These are phyloP conservation scores for Hypoxylon fragiforme DNA, from an alignment of 495 filamentous ascomycete genomes.

Conservation along the genomic window DNA sequence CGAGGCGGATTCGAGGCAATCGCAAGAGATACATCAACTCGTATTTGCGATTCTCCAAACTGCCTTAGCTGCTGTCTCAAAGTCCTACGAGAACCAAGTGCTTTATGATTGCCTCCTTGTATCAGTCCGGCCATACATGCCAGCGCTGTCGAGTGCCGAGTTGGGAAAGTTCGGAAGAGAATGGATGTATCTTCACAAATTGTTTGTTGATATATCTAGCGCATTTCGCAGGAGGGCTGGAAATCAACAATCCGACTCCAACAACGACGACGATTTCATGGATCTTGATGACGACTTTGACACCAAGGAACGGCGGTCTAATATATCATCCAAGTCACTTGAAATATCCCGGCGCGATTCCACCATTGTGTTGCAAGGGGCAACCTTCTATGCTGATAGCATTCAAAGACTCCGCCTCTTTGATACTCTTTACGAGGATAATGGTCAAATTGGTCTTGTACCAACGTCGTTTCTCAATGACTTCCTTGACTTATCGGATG, in stretches of 20 bases:
- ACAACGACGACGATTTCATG: slow-evolving; percentile 61
- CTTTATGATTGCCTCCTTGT: slow-evolving; percentile 43
- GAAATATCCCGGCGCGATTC: slow-evolving; percentile 53
- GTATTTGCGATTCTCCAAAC: slow-evolving; percentile 40
- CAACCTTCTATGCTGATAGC: slow-evolving; percentile 53
- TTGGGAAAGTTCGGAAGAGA: slow-evolving; percentile 38
- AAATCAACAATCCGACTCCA: slow-evolving; percentile 31
- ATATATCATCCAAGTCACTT: slow-evolving; percentile 34
- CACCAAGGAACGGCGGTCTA: slow-evolving; percentile 54
- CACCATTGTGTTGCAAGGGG: slow-evolving; percentile 47
- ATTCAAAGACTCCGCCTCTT: slow-evolving; percentile 46
- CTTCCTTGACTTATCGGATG: slow-evolving; percentile 58
- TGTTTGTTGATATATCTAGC: slow-evolving; percentile 47
- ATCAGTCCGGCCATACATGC: slow-evolving; percentile 44
- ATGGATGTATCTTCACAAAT: slow-evolving; percentile 38
- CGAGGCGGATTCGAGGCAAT: slow-evolving; percentile 44
- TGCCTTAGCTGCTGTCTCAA: slow-evolving; percentile 39
- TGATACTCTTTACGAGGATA: slow-evolving; percentile 41
- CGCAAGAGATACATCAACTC: slow-evolving; percentile 43
- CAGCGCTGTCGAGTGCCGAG: slow-evolving; percentile 36
- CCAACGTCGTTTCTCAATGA: slow-evolving; percentile 58
- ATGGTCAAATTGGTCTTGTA: slow-evolving; percentile 41
- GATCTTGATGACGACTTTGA: slow-evolving; percentile 77
- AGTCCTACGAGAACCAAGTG: slow-evolving; percentile 39
- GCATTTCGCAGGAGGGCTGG: slow-evolving; percentile 49